These are phyloP conservation scores for Eucalyptus lansdowneana DNA, from an alignment of 345 rosid genomes.

Conservation along the genomic window DNA sequence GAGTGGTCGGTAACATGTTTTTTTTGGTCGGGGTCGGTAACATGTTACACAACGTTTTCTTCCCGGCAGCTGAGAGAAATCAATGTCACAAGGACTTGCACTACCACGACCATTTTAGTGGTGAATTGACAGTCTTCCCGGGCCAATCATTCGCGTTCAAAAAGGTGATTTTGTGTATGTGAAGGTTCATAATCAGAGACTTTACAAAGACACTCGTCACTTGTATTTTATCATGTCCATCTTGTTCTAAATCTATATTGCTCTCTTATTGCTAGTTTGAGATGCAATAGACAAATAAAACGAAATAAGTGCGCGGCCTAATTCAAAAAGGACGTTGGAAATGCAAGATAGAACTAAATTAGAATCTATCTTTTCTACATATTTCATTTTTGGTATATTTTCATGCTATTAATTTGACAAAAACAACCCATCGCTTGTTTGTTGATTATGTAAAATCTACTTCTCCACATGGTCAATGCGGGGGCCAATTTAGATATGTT, in stretches of 20 bases:
- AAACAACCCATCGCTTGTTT: neutral
- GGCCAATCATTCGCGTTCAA: neutral
- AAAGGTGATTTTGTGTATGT: neutral
- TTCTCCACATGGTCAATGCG: constrained; percentile 6
- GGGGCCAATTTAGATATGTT: constrained; percentile 3
- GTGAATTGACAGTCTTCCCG: neutral
- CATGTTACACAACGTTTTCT: too few relatives aligned
- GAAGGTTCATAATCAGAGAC: neutral
- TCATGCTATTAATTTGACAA: neutral
- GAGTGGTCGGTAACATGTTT: too few relatives aligned
- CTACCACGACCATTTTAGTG: neutral
- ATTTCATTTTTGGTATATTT: too few relatives aligned
- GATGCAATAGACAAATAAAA: neutral
- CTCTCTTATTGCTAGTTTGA: neutral
- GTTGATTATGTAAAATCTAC: constrained; percentile 12
- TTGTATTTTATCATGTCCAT: neutral
- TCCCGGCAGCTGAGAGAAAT: neutral
- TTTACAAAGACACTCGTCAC: neutral
- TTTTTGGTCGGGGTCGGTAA: too few relatives aligned
- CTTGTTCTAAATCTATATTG: neutral
- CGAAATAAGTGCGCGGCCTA: too few relatives aligned
- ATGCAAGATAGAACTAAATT: too few relatives aligned
- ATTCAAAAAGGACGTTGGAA: too few relatives aligned
- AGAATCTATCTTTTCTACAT: too few relatives aligned
- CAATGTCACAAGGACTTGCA: neutral